These are phyloP conservation scores for Aspergillus homomorphus DNA, from an alignment of 495 filamentous ascomycete genomes.

Conservation along the genomic window DNA sequence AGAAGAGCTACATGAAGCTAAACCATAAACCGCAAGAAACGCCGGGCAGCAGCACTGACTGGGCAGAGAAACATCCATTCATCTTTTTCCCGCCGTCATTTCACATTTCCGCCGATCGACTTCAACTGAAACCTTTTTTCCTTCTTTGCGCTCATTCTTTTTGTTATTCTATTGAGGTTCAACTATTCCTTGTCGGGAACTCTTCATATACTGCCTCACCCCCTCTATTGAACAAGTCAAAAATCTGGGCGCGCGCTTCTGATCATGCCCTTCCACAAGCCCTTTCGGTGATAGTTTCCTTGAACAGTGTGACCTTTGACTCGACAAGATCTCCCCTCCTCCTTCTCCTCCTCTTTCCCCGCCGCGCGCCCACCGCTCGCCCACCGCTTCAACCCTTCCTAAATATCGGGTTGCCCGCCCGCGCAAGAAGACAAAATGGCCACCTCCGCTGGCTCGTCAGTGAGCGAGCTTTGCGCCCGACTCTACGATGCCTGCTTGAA, in stretches of 20 bases:
- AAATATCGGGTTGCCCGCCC: too few species aligned
- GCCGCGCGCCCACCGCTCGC: too few species aligned
- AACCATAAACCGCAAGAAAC: slow-evolving; percentile 28
- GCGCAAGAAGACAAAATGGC: too few species aligned
- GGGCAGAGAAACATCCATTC: too few species aligned
- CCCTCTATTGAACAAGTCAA: neutral
- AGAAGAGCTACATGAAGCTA: slow-evolving; percentile 19
- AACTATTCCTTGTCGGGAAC: neutral
- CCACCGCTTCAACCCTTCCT: too few species aligned
- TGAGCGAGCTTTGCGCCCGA: slow-evolving; percentile 40
- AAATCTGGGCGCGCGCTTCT: slow-evolving; percentile 14
- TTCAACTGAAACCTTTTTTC: neutral
- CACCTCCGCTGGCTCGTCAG: slow-evolving; percentile 32
- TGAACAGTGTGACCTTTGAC: slow-evolving; percentile 2
- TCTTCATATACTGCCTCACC: neutral
- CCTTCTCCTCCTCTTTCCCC: too few species aligned
- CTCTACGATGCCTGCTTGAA: slow-evolving; percentile 44
- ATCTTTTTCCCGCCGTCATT: slow-evolving; percentile 23
- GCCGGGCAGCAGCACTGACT: slow-evolving; percentile 35
- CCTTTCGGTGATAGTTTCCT: slow-evolving; percentile 21
- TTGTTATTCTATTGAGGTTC: neutral
- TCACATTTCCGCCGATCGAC: slow-evolving; percentile 9
- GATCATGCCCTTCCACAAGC: slow-evolving; percentile 31
- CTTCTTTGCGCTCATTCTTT: neutral
- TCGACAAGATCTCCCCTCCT: neutral